Percentiles rank a stretch among this genome's conserved stretches.
Evolutionary conservation across 768 basidiomycete species (phyloP).

Genomic region (Cubamyces sp.): DNA sequence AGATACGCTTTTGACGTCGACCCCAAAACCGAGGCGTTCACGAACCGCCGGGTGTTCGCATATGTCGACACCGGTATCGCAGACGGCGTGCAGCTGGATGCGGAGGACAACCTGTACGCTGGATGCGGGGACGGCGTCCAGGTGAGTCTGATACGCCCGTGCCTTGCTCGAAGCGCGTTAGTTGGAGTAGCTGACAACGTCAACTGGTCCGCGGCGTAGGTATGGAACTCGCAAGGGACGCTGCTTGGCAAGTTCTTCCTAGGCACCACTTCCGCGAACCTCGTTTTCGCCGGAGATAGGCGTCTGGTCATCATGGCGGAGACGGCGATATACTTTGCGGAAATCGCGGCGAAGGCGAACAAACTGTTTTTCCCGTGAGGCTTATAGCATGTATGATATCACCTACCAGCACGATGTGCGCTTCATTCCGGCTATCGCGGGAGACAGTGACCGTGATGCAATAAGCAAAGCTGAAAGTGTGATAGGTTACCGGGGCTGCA

Average conservation of each 20-base stretch:
- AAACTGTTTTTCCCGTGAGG: slow-evolving; percentile 35
- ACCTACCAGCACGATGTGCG: too few species aligned
- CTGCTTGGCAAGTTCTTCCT: slow-evolving; percentile 71
- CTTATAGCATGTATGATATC: not conserved
- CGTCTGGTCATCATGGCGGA: slow-evolving; percentile 46
- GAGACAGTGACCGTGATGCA: too few species aligned
- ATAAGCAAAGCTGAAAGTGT: too few species aligned
- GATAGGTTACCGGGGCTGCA: too few species aligned
- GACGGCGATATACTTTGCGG: slow-evolving; percentile 42
- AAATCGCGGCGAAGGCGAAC: slow-evolving; percentile 40
- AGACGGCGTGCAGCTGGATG: slow-evolving; percentile 70
- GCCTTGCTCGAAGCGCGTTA: not conserved
- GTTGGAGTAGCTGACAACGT: not conserved
- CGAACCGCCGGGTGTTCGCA: slow-evolving; percentile 68
- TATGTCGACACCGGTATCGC: slow-evolving; percentile 67
- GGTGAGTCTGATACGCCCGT: slow-evolving; percentile 35
- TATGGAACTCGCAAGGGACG: slow-evolving; percentile 57
- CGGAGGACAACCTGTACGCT: slow-evolving; percentile 65
- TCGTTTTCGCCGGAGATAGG: slow-evolving; percentile 46
- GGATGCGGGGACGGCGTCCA: slow-evolving; percentile 74
- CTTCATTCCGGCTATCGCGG: too few species aligned
- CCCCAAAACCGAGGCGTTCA: slow-evolving; percentile 52
- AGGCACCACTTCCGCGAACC: slow-evolving; percentile 40
- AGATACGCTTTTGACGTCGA: slow-evolving; percentile 77
- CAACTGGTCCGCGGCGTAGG: slow-evolving; percentile 35